Conservation (phyloP, 768 basidiomycete species). For the Suillus occidentalis region DNA sequence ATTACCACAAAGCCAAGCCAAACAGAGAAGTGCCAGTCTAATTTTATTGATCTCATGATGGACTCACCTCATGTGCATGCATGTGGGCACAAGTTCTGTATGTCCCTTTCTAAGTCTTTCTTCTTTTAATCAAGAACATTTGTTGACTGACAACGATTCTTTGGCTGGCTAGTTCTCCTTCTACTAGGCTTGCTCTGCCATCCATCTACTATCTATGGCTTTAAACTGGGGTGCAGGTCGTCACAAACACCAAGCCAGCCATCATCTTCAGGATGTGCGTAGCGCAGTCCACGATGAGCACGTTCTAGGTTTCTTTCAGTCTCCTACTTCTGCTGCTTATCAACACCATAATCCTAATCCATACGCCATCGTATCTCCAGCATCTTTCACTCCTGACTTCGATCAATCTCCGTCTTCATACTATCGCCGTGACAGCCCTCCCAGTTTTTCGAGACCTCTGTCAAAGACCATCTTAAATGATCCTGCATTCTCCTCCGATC, state of each 20-base stretch:
- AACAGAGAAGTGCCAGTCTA: constrained; percentile 1
- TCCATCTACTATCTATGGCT: constrained; percentile 15
- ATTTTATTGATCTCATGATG: not conserved
- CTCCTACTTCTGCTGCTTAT: constrained; percentile 1
- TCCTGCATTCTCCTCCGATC: constrained; percentile 62
- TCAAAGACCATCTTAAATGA: constrained; percentile 41
- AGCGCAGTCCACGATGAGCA: not conserved
- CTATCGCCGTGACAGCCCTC: not conserved
- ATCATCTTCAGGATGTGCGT: not conserved
- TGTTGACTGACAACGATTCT: not conserved
- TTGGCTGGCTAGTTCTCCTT: constrained; percentile 7
- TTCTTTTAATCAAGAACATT: not conserved
- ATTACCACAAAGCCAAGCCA: not conserved
- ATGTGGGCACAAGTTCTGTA: constrained; percentile 2
- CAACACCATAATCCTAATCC: constrained; percentile 7
- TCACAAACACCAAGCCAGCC: constrained; percentile 4
- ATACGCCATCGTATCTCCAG: constrained; percentile 8
- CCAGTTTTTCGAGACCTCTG: constrained; percentile 19
- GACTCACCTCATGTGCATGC: not conserved
- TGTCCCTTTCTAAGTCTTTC: constrained; percentile 8
- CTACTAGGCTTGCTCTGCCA: not conserved
- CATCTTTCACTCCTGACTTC: constrained; percentile 6
- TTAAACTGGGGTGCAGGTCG: constrained; percentile 12
- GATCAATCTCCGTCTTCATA: constrained; percentile 10
- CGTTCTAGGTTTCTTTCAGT: constrained; percentile 9